These are phyloP conservation scores for Jaenimonas drosophilae DNA, from an alignment of 208 protist genomes.

Conservation along the genomic window DNA sequence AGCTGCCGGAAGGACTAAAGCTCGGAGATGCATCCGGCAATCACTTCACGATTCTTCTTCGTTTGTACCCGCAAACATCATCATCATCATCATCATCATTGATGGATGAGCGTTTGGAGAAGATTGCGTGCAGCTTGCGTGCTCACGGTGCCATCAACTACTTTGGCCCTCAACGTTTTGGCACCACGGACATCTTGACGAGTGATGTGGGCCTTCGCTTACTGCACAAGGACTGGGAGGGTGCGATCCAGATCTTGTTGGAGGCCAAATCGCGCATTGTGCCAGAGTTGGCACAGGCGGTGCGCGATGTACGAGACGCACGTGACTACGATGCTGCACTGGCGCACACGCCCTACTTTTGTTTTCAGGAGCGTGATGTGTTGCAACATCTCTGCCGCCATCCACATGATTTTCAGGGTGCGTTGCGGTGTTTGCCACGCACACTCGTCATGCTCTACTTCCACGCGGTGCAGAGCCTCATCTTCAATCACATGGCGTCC, in stretches of 20 bases:
- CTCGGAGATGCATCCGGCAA: slow-evolving; percentile 90
- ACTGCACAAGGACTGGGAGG: slow-evolving; percentile 56
- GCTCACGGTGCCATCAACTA: slow-evolving; percentile 90
- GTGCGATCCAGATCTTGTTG: slow-evolving; percentile 66
- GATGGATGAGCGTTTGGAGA: slow-evolving; percentile 7
- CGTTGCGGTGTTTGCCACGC: slow-evolving; percentile 68
- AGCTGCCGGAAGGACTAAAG: slow-evolving; percentile 34
- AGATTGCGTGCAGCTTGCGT: slow-evolving; percentile 16
- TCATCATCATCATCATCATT: background rate
- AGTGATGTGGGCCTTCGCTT: slow-evolving; percentile 83
- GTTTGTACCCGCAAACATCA: slow-evolving; percentile 24
- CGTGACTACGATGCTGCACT: slow-evolving; percentile 36
- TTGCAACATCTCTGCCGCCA: slow-evolving; percentile 55
- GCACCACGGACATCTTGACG: slow-evolving; percentile 86
- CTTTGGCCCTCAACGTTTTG: slow-evolving; percentile 94
- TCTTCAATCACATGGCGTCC: slow-evolving; percentile 92
- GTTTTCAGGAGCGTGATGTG: slow-evolving; percentile 75
- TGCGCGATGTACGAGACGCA: slow-evolving; percentile 17
- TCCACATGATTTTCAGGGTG: slow-evolving; percentile 61
- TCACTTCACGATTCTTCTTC: slow-evolving; percentile 87
- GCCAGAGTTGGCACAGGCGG: slow-evolving; percentile 25
- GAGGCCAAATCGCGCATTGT: slow-evolving; percentile 44
- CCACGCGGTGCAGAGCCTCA: slow-evolving; percentile 90
- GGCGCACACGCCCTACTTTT: slow-evolving; percentile 52
- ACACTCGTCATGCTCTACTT: slow-evolving; percentile 89